Base-by-base conservation (phyloP, 768 basidiomycete species). In the Lentinula sp. region DNA sequence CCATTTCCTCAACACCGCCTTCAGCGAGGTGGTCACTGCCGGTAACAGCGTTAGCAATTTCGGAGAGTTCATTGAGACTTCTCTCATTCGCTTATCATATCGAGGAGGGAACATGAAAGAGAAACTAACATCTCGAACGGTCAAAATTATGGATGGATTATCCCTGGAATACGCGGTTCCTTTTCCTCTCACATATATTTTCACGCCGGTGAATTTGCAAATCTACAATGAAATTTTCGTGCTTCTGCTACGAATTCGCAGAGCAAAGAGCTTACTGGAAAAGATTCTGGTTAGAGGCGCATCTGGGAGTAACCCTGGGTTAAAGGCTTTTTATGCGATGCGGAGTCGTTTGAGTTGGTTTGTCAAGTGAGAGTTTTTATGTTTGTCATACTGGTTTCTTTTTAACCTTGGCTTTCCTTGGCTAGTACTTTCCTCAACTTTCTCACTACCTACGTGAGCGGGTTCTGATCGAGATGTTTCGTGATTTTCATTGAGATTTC, bases 321-420 rank as follows among this genome's bases (percentile, higher is more conserved):
- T 88, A 66, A 92, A 90, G 72, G 78, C 79, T 13, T 86, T 93
- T 65, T 91, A 90, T 69, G 88, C 87, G 0, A 82, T 91, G 79
- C 75, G 91, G 63, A 84, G 86, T 64, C 85, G 87, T 59, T 66
- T 94, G 61, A 87, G 88, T 61, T 94, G 92, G 92, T 90, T 93
- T 65, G 81, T 90, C 69, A 91, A 90, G 91, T 92, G 67, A 66
- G 88, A 79, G n/a, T 10, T 6, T 37, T 28, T 33, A 16, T 48
- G 36, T 37, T n/a, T 18, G 36, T 37, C 4, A 9, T 18, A 13
- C 50, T 7, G 35, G 9, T 15, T 64, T 53, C 35, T 37, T 39
- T 49, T n/a, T 62, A 49, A 64, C 53, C n/a, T 39, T 54, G 10
- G 3, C 12, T 16, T 13, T 7, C 12, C n/a, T 15, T 54, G 42